These are phyloP conservation scores for Pichia deserticola DNA, from an alignment of 805 yeast species.

Conservation along the genomic window DNA sequence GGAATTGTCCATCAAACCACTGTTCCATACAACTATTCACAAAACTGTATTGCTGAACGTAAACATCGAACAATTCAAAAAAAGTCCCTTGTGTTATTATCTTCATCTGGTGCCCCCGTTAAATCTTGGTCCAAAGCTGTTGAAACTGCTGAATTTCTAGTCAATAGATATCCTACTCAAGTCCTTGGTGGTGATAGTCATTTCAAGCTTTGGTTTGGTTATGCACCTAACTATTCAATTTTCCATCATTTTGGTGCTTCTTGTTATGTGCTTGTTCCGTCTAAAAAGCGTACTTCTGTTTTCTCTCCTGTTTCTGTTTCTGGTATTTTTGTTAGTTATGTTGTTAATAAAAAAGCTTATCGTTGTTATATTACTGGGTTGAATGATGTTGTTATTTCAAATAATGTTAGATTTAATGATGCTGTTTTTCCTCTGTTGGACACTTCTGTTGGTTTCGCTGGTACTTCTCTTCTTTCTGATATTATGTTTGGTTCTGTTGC, in stretches of 20 bases:
- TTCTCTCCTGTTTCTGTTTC: conserved; percentile 1
- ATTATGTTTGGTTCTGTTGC: neutral
- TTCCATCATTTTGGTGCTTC: neutral
- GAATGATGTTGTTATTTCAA: conserved; percentile 12
- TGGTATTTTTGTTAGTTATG: conserved; percentile 5
- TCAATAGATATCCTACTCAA: neutral
- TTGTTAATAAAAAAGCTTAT: conserved; percentile 3
- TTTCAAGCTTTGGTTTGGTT: conserved; percentile 2
- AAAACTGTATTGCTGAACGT: conserved; percentile 10
- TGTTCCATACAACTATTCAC: conserved; percentile 6
- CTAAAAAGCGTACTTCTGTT: neutral
- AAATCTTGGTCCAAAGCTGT: conserved; percentile 4
- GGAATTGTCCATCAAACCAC: conserved; percentile 6
- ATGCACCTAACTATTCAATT: neutral
- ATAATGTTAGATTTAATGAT: conserved; percentile 2
- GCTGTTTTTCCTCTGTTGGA: neutral
- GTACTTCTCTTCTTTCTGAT: neutral
- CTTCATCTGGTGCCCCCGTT: neutral
- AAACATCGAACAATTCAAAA: conserved; percentile 7
- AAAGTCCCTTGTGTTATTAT: neutral
- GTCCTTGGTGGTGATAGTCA: neutral
- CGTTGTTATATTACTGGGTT: neutral
- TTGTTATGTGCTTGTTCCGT: neutral
- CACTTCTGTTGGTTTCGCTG: neutral
- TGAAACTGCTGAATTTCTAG: conserved; percentile 3